Evolutionary conservation across 768 basidiomycete species (phyloP).

Genomic region (Zangia roseola): DNA sequence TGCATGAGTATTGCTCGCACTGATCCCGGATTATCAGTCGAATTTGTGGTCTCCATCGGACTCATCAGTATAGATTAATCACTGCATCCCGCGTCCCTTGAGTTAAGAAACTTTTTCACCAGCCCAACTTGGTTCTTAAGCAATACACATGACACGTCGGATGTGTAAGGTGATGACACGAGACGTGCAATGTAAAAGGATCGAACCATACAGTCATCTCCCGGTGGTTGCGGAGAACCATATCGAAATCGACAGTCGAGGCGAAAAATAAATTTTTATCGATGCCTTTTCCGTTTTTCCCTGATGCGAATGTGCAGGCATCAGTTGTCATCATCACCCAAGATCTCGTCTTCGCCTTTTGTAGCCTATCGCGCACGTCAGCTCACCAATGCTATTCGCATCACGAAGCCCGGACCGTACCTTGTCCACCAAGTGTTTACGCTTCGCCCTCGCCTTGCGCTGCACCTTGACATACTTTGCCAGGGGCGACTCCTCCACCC

Average conservation of each 20-base stretch:
- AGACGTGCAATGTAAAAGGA: background rate
- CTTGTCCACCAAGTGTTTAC: constrained; percentile 71
- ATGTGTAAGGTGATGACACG: background rate
- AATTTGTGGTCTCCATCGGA: no score
- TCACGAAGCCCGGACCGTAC: constrained; percentile 33
- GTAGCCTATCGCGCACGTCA: constrained; percentile 50
- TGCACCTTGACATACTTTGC: constrained; percentile 80
- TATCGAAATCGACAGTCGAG: background rate
- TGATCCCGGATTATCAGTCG: no score
- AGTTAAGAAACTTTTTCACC: no score
- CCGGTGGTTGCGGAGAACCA: no score
- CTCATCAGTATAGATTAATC: no score
- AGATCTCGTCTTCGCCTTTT: constrained; percentile 66
- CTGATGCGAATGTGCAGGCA: background rate
- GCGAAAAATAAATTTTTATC: background rate
- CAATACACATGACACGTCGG: constrained; percentile 1
- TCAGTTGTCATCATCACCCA: constrained; percentile 43
- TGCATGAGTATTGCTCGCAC: no score
- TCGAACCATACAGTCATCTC: no score
- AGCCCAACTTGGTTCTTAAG: background rate
- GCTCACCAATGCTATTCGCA: constrained; percentile 3
- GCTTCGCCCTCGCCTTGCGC: constrained; percentile 76
- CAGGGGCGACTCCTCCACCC: constrained; percentile 70
- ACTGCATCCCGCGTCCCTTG: no score
- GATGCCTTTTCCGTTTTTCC: background rate